phyloP scores from a whole-genome alignment of 2,329 filamentous ascomycete species.

The Colletotrichum sidae region DNA sequence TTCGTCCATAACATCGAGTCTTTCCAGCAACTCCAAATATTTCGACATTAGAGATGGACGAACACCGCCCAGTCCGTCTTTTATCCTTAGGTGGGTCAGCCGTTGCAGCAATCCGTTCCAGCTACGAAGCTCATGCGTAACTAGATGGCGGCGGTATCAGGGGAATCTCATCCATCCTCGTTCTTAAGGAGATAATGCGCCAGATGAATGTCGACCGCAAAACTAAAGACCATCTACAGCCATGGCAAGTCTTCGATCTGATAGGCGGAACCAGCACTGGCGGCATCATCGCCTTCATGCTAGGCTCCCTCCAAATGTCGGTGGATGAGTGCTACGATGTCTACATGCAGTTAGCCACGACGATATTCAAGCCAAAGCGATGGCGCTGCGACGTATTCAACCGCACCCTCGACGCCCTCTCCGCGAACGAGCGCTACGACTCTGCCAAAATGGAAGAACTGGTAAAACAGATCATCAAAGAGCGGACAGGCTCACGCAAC shows the following conservation, averaged over 20 bases:
- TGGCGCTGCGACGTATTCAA: constrained; percentile 36
- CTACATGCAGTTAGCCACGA: constrained; percentile 38
- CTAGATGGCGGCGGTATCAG: constrained; percentile 37
- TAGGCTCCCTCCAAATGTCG: constrained; percentile 40
- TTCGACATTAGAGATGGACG: neutral
- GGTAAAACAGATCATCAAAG: constrained; percentile 37
- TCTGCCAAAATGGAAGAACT: constrained; percentile 36
- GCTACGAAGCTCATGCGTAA: neutral
- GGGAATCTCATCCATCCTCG: constrained; percentile 31
- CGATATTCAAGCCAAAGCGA: constrained; percentile 40
- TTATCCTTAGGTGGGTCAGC: constrained; percentile 19
- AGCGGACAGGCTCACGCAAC: constrained; percentile 20
- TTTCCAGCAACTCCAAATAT: neutral
- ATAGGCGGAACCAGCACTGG: constrained; percentile 38
- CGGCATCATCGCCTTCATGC: constrained; percentile 41
- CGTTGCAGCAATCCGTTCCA: neutral
- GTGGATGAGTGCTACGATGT: constrained; percentile 40
- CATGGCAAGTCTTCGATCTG: constrained; percentile 39
- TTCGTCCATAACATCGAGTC: neutral
- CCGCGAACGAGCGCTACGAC: constrained; percentile 31
- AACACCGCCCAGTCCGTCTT: constrained; percentile 20
- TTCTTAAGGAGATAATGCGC: constrained; percentile 37
- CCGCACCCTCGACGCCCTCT: constrained; percentile 15
- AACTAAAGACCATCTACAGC: constrained; percentile 23
- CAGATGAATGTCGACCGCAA: constrained; percentile 25